Conservation (phyloP, 1,139 yeast species). For the Blastobotrys arbuscula region DNA sequence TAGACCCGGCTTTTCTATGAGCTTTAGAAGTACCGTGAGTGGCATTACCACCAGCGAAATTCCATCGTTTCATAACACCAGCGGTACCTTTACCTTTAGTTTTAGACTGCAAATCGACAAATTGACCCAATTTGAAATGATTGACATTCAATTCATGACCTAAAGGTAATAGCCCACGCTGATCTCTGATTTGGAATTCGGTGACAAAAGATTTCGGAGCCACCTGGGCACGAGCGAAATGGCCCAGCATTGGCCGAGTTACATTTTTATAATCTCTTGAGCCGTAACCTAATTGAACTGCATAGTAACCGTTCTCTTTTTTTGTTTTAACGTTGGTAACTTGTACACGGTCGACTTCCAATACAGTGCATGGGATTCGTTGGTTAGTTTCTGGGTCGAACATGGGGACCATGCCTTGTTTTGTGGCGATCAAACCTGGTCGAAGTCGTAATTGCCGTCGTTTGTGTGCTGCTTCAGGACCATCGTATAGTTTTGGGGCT, state of each 20-base stretch:
- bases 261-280: conserved; percentile 58
- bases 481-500: conserved; percentile 33
- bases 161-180: conserved; percentile 59
- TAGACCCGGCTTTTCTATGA: conserved; percentile 96
- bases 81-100: conserved; percentile 96
- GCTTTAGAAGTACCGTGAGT: conserved; percentile 94
- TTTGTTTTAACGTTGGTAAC: conserved; percentile 67
- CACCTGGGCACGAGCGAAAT: conserved; percentile 71
- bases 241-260: conserved; percentile 64
- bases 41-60: conserved; percentile 86
- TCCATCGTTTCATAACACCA: conserved; percentile 97
- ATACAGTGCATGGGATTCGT: conserved; percentile 65
- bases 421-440: conserved; percentile 78
- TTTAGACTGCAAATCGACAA: conserved; percentile 70
- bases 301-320: conserved; percentile 68
- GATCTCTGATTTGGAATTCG: conserved; percentile 74
- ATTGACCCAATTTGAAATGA: conserved; percentile 77
- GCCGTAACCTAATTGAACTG: conserved; percentile 88
- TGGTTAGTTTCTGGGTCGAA: conserved; percentile 58
- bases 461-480: conserved; percentile 36
- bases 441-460: conserved; percentile 68
- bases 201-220: conserved; percentile 72
- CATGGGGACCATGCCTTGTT: conserved; percentile 88
- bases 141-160: conserved; percentile 81
- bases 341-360: conserved; percentile 85